Evolutionary conservation across 495 filamentous ascomycete species (phyloP), one percentile per base, ranked within the genome.

Genomic region (Pseudomonodictys pantanalensis): DNA sequence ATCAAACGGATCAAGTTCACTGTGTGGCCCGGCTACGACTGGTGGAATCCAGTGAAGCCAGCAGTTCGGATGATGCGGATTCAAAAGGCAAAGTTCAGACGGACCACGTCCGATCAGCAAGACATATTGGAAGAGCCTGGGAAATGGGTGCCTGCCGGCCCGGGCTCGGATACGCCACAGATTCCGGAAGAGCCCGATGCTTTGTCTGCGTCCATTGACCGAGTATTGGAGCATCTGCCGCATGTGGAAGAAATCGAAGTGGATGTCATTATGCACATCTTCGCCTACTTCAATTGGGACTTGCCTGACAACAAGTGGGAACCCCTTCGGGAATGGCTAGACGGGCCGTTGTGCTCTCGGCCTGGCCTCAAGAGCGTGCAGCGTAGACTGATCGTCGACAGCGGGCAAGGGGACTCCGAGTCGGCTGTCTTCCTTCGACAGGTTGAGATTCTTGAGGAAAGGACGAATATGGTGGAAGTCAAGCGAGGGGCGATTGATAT

Each of bases 201-300:
- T 22, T 24, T 64, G 5, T 38, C 49, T 1, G 17, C 25, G 10
- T 49, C 50, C 6, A 42, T 64, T 10, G 49, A 42, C 5, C 22
- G 8, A 1, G 12, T 64, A 3, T 10, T 59, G 30, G 26, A 25
- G n/a, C 29, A 55, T 32, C n/a, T 64, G 2, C 54, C 55, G 10
- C 6, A 29, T 0, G 41, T 64, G n/a, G 61, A 64, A 26, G 55
- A 58, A 28, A 26, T 64, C 0, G 20, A 55, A 1, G 28, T 64
- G 15, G 50, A 59, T 50, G 33, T 55, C 1, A 17, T 55, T 20
- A 47, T 64, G 29, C 54, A 52, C 32, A 35, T 26, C 9, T 11
- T 9, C 1, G 49, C 54, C 20, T 64, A 59, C 22, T 55, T 41
- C 55, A 59, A 64, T 35, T 58, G 47, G 32, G 60, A 64, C 42